phyloP scores from a whole-genome alignment of 2,329 filamentous ascomycete genomes.

The Cryphonectria nitschkei region DNA sequence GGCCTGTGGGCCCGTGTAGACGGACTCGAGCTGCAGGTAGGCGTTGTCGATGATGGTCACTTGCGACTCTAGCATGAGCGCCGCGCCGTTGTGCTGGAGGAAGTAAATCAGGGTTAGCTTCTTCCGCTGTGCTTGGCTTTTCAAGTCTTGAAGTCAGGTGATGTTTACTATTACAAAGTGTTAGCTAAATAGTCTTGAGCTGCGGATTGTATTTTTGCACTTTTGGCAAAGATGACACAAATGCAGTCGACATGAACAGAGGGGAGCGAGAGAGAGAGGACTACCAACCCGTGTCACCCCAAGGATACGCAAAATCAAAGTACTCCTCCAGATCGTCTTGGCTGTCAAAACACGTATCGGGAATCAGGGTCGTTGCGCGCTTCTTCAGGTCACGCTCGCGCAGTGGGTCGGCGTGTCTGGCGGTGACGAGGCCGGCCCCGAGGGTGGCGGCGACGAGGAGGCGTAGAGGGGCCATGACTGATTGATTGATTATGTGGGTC shows the following conservation, averaged over 20 bases:
- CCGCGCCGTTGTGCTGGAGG: slow-evolving; percentile 54
- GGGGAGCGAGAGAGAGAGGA: background rate
- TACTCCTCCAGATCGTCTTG: slow-evolving; percentile 41
- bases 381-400: slow-evolving; percentile 26
- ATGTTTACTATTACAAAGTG: background rate
- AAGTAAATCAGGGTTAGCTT: background rate
- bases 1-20: slow-evolving; percentile 44
- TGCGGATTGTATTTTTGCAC: background rate
- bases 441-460: slow-evolving; percentile 18
- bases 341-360: slow-evolving; percentile 41
- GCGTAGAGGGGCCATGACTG: slow-evolving; percentile 19
- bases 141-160: background rate
- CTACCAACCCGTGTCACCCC: slow-evolving; percentile 47
- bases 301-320: slow-evolving; percentile 57
- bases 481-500: background rate
- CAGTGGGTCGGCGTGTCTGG: slow-evolving; percentile 17
- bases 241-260: background rate
- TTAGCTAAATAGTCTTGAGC: background rate
- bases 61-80: slow-evolving; percentile 53
- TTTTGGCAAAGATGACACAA: no score
- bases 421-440: slow-evolving; percentile 18
- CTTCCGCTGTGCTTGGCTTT: background rate
- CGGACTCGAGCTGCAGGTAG: slow-evolving; percentile 49
- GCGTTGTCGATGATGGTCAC: slow-evolving; percentile 44
- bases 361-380: slow-evolving; percentile 40